Base-by-base conservation (phyloP, 2,329 filamentous ascomycete genomes). In the Arthrinium puccinioides region DNA sequence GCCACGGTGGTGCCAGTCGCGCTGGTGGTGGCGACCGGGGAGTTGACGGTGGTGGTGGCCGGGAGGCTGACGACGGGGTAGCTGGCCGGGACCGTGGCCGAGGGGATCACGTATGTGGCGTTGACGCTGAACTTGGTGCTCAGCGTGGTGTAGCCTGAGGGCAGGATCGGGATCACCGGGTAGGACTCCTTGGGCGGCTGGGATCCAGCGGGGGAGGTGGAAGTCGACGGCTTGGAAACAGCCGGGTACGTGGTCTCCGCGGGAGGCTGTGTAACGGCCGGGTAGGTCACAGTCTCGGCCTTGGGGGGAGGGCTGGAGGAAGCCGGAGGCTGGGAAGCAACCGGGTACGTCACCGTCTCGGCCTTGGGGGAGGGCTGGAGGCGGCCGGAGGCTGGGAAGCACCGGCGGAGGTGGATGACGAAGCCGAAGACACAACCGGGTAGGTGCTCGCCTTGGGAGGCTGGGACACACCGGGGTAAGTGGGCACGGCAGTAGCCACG, bases 11-110 rank as follows among this genome's bases (percentile, higher is more conserved):
- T 59, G 4, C 13, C 52, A 49, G n/a, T n/a, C n/a, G n/a, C n/a
- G n/a, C n/a, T n/a, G 16, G 41, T 42, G 15, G 51, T 44, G 13
- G 49, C 54, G 8, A 54, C 47, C 16, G 44, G 46, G 4, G 54
- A 42, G 16, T 43, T 43, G 46, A 25, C 23, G 8, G 55, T 57
- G n/a, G 52, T 51, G 19, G 53, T 63, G 30, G 60, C 47, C 32
- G 63, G 62, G 39, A 52, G 50, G 8, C 39, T 45, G 28, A 49
- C 48, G 19, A 50, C 54, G 23, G 45, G 37, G 39, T 51, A 50
- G 33, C 8, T 19, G 13, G 18, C 20, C 11, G 14, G 18, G 15
- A 13, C 11, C 21, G 15, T 9, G 15, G 32, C n/a, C 11, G 33
- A 13, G 18, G 8, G 15, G 18, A n/a, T 20, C 10, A 15, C 6